Evolutionary conservation across 2,329 filamentous ascomycete species (phyloP), one percentile per base, ranked within the genome.

Genomic region (Pseudogymnoascus sp.): DNA sequence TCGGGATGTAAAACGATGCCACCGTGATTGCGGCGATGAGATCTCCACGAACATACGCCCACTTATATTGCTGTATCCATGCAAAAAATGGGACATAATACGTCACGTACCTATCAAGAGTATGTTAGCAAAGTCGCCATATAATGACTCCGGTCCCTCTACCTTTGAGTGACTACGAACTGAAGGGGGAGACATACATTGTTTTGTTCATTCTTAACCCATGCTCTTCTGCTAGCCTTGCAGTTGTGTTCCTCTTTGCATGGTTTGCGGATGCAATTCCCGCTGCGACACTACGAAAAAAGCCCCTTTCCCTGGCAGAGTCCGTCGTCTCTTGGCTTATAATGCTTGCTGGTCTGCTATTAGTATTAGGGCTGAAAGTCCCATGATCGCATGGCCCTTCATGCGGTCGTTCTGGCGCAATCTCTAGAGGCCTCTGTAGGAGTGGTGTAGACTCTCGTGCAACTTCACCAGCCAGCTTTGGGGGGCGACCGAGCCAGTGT

Each of bases 1-100:
- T 96, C 58, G 94, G 94, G 35, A 99, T 88, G 72, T 99, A 99
- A 76, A 99, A 94, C 23, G 92, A 96, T n/a, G 92, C 90, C 76
- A 99, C 87, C n/a, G 94, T 97, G 63, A 97, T 72, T 56, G 92
- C 92, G 7, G 92, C 88, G 12, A 95, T 78, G 15, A 97, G 75
- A 72, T 99, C 94, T 55, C 94, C 94, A 66, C 86, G 83, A 55
- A 97, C 73, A 73, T 89, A 96, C 3, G 83, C 82, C 80, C 84
- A 85, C 66, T 82, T 84, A 74, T 99, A 99, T 74, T 96, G 90
- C 58, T 79, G 80, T 63, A 95, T 86, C 94, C 94, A 99, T 64
- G 87, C 91, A 65, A 96, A 76, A 63, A 92, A 89, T 0, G 94
- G 94, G 48, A 99, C 78, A 71, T 99, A 99, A 76, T 99, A 97